phyloP scores from a whole-genome alignment of 1,284 basidiomycete species.

The Trametes pubescens region DNA sequence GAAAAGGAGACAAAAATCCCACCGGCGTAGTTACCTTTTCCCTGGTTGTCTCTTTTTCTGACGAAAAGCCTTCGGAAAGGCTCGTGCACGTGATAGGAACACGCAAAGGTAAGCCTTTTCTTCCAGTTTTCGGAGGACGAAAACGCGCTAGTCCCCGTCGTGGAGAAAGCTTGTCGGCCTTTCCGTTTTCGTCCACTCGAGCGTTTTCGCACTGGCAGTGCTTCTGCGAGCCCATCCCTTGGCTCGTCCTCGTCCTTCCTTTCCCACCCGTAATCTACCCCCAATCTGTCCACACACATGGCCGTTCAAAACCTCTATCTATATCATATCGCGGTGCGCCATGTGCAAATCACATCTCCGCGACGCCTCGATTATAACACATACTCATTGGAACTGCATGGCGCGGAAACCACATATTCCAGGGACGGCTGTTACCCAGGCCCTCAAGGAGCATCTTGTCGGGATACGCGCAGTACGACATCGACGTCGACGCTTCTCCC shows the following conservation, averaged over 20 bases:
- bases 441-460: not conserved
- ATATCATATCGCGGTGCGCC: not conserved
- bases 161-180: slow-evolving; percentile 21
- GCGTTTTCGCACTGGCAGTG: not conserved
- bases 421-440: not conserved
- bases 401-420: no score
- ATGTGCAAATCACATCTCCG: not conserved
- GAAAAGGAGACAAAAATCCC: no score
- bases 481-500: not conserved
- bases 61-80: no score
- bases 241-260: not conserved
- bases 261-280: not conserved
- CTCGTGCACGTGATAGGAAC: no score
- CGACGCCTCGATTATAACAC: not conserved
- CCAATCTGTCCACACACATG: not conserved
- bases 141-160: no score
- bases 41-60: no score
- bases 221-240: not conserved
- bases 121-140: no score
- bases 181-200: slow-evolving; percentile 5
- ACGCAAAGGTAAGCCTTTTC: no score
- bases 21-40: no score
- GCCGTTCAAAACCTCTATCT: not conserved
- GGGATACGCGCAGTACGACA: not conserved
- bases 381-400: no score